Conservation (phyloP, 2,329 filamentous ascomycete species). For the Ophiocordyceps camponoti-rufipedis region DNA sequence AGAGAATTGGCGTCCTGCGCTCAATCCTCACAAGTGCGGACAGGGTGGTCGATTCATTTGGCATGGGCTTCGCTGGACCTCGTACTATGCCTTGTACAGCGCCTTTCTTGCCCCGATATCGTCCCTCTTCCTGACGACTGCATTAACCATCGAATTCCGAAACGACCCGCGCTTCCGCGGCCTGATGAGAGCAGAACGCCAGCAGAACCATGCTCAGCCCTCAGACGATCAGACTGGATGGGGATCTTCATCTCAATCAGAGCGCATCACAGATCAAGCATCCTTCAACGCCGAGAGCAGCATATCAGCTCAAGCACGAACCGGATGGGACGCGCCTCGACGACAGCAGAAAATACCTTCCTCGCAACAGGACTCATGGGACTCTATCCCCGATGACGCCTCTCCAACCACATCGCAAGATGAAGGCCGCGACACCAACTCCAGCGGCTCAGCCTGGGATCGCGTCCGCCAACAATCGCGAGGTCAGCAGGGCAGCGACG, state of each 20-base stretch:
- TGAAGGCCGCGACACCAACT: conserved; percentile 3
- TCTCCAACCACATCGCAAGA: conserved; percentile 19
- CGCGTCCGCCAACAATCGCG: conserved; percentile 21
- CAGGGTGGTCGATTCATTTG: conserved; percentile 8
- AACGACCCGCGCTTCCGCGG: conserved; percentile 13
- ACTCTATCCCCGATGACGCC: conserved; percentile 15
- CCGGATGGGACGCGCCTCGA: conserved; percentile 4
- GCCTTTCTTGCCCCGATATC: neutral
- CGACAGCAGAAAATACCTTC: conserved; percentile 1
- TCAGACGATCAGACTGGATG: neutral
- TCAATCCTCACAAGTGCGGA: conserved; percentile 14
- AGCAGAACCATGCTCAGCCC: neutral
- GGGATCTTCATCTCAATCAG: neutral
- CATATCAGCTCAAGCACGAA: conserved; percentile 1
- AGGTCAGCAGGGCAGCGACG: conserved; percentile 7
- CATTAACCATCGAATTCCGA: conserved; percentile 1
- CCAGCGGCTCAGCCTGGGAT: conserved; percentile 23
- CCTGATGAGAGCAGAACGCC: conserved; percentile 5
- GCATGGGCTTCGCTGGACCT: conserved; percentile 16
- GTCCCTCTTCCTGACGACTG: too few species aligned
- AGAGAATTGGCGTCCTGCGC: conserved; percentile 2
- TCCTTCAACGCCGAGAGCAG: neutral
- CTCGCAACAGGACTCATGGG: conserved; percentile 7
- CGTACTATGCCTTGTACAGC: conserved; percentile 11
- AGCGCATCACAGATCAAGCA: neutral